Evolutionary conservation across 73 alveolate species (phyloP).

Genomic region (Paramecium octaurelia): DNA sequence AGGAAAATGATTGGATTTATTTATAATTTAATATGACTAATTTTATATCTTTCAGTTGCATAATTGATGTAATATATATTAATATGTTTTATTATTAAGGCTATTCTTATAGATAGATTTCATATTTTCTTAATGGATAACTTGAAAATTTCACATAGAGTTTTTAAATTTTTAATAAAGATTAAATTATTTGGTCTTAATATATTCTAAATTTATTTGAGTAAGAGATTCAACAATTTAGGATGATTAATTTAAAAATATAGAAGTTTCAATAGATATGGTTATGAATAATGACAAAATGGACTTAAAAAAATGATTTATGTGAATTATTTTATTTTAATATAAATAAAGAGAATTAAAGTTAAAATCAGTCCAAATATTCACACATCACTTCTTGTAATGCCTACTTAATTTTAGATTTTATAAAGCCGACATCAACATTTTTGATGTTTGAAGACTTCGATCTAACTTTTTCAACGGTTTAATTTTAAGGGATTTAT

Average conservation of each 20-base stretch:
- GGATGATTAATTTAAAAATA: not conserved
- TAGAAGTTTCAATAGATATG: not conserved
- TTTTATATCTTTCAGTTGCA: no score
- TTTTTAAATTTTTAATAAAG: not conserved
- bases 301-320: not conserved
- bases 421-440: not conserved
- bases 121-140: no score
- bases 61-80: no score
- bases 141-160: no score
- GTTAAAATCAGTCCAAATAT: not conserved
- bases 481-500: not conserved
- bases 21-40: no score
- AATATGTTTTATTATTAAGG: no score
- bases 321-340: not conserved
- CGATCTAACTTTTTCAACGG: not conserved
- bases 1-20: no score
- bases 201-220: no score
- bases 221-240: no score
- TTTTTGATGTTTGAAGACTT: not conserved
- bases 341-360: not conserved
- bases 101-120: no score
- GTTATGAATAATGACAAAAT: not conserved
- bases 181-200: not conserved
- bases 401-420: not conserved
- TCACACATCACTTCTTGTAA: not conserved